phyloP scores from a whole-genome alignment of 2,329 filamentous ascomycete species.

The Sphaceloma murrayae region DNA sequence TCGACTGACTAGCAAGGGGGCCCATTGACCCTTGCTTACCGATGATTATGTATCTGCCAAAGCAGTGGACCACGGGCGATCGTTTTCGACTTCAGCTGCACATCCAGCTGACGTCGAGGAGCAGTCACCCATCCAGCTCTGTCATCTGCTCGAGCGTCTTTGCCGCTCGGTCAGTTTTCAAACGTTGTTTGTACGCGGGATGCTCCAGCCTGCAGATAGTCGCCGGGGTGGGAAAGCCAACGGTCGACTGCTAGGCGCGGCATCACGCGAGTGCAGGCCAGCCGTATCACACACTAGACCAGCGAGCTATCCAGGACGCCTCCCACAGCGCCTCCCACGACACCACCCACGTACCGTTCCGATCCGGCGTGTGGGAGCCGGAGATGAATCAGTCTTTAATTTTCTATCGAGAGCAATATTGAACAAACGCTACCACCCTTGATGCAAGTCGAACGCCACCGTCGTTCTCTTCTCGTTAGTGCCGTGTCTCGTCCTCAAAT shows the following conservation, averaged over 20 bases:
- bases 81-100: neutral
- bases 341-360: slow-evolving; percentile 11
- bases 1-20: slow-evolving; percentile 8
- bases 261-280: neutral
- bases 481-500: slow-evolving; percentile 4
- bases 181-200: neutral
- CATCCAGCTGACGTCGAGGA: slow-evolving; percentile 5
- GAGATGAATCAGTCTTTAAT: neutral
- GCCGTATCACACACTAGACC: slow-evolving; percentile 10
- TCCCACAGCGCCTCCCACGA: no score
- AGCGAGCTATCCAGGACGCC: no score
- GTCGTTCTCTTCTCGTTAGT: slow-evolving; percentile 2
- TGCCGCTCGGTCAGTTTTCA: neutral
- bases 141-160: neutral
- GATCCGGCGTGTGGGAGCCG: slow-evolving; percentile 1
- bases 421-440: slow-evolving; percentile 13
- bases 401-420: no score
- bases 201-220: slow-evolving; percentile 3
- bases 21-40: neutral
- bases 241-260: neutral
- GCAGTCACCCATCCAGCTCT: slow-evolving; percentile 11
- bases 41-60: neutral
- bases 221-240: slow-evolving; percentile 9
- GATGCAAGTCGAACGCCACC: slow-evolving; percentile 3
- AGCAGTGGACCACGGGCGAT: slow-evolving; percentile 5